Evolutionary conservation across 2,329 filamentous ascomycete species (phyloP).

Genomic region (Penicillium sp.): DNA sequence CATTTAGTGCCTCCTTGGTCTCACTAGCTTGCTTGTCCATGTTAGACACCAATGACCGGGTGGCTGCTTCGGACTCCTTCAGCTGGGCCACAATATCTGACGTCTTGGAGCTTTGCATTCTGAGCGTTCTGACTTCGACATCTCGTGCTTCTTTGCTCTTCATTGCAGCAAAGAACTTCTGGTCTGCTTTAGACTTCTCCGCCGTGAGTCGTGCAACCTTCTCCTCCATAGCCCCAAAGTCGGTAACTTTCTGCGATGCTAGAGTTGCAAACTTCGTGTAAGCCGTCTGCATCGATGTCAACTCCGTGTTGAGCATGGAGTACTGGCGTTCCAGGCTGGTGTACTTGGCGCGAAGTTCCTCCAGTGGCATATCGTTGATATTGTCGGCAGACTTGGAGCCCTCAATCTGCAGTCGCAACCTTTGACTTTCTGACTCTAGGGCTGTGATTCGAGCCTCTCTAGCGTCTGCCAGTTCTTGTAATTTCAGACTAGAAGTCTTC

Average conservation of each 20-base stretch:
- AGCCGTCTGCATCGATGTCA: conserved; percentile 84
- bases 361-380: conserved; percentile 60
- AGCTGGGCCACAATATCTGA: conserved; percentile 90
- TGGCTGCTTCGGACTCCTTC: conserved; percentile 82
- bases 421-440: conserved; percentile 76
- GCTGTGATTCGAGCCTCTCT: conserved; percentile 77
- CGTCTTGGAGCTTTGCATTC: conserved; percentile 81
- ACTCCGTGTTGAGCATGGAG: conserved; percentile 77
- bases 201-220: conserved; percentile 69
- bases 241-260: conserved; percentile 81
- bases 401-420: conserved; percentile 60
- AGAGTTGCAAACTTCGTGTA: conserved; percentile 85
- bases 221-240: conserved; percentile 73
- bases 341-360: conserved; percentile 72
- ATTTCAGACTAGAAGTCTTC: conserved; percentile 64
- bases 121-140: conserved; percentile 72
- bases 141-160: conserved; percentile 87
- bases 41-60: conserved; percentile 71
- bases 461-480: conserved; percentile 75
- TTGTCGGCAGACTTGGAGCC: conserved; percentile 45
- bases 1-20: conserved; percentile 72
- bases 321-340: conserved; percentile 75
- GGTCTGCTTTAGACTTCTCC: conserved; percentile 94
- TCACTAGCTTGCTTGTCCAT: conserved; percentile 89
- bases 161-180: conserved; percentile 95